These are phyloP conservation scores for Phylloporus sp. DNA, from an alignment of 768 basidiomycete species.

Conservation along the genomic window DNA sequence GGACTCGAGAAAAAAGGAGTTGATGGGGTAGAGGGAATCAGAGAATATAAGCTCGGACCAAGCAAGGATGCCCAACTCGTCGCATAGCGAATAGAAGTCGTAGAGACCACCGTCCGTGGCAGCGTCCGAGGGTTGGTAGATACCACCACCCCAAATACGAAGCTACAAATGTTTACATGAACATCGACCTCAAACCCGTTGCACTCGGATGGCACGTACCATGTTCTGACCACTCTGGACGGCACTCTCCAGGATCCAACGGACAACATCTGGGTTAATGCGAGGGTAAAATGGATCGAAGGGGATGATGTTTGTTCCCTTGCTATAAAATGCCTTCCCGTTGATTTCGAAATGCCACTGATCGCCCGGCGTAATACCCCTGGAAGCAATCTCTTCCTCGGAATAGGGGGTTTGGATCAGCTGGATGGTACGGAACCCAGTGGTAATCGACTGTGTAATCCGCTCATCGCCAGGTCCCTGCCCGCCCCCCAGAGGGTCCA, in stretches of 20 bases:
- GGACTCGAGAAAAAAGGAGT: conserved; percentile 46
- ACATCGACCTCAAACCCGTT: neutral
- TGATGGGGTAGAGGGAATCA: conserved; percentile 51
- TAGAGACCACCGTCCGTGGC: conserved; percentile 42
- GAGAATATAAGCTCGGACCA: conserved; percentile 50
- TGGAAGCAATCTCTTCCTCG: conserved; percentile 37
- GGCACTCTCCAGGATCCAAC: conserved; percentile 54
- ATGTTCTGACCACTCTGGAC: conserved; percentile 54
- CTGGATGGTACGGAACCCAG: conserved; percentile 57
- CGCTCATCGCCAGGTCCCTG: conserved; percentile 9
- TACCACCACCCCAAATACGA: conserved; percentile 57
- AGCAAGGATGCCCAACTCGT: conserved; percentile 55
- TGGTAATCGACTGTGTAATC: conserved; percentile 40
- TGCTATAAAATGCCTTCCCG: conserved; percentile 49
- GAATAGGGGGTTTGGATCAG: conserved; percentile 47
- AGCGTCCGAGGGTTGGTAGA: conserved; percentile 43
- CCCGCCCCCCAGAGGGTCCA: conserved; percentile 26
- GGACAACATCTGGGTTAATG: conserved; percentile 43
- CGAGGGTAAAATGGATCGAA: conserved; percentile 58
- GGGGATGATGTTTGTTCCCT: conserved; percentile 56
- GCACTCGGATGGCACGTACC: conserved; percentile 32
- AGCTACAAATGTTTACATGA: conserved; percentile 31
- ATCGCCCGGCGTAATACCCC: conserved; percentile 55
- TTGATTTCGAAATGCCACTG: conserved; percentile 60
- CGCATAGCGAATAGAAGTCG: conserved; percentile 53